Conservation (phyloP, 768 basidiomycete species). For the Boletus insuetus region DNA sequence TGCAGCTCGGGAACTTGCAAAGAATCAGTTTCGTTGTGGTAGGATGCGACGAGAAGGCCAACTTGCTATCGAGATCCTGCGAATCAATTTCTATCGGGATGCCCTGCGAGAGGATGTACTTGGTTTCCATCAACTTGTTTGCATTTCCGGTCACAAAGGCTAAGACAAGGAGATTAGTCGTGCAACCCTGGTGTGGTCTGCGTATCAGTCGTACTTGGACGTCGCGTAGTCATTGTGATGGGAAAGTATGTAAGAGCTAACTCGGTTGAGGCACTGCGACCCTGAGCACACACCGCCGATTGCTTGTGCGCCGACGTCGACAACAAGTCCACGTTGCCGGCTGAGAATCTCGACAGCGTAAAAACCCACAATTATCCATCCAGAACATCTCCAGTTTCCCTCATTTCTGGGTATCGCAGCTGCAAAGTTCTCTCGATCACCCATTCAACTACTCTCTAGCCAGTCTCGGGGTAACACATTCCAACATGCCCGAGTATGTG, state of each 20-base stretch:
- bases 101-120: constrained; percentile 70
- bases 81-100: constrained; percentile 73
- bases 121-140: constrained; percentile 89
- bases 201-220: constrained; percentile 22
- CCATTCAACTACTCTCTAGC: too few relatives aligned
- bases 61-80: constrained; percentile 75
- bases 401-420: too few relatives aligned
- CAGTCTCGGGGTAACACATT: not conserved
- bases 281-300: not conserved
- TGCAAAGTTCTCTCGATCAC: too few relatives aligned
- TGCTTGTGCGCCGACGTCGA: constrained; percentile 16
- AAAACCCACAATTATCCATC: constrained; percentile 7
- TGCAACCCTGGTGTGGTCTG: not conserved
- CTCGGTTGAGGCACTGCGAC: not conserved
- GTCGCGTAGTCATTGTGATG: constrained; percentile 19
- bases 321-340: constrained; percentile 1
- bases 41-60: not conserved
- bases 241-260: not conserved
- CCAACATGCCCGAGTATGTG: constrained; percentile 74
- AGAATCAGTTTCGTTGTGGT: not conserved
- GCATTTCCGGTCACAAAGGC: constrained; percentile 95
- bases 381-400: not conserved
- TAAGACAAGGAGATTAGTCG: constrained; percentile 33
- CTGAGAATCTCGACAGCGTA: constrained; percentile 3
- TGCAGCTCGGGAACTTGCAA: constrained; percentile 87